Evolutionary conservation across 495 filamentous ascomycete genomes (phyloP), one percentile per base, ranked within the genome.

Genomic region (Aspergillus saccharolyticus): DNA sequence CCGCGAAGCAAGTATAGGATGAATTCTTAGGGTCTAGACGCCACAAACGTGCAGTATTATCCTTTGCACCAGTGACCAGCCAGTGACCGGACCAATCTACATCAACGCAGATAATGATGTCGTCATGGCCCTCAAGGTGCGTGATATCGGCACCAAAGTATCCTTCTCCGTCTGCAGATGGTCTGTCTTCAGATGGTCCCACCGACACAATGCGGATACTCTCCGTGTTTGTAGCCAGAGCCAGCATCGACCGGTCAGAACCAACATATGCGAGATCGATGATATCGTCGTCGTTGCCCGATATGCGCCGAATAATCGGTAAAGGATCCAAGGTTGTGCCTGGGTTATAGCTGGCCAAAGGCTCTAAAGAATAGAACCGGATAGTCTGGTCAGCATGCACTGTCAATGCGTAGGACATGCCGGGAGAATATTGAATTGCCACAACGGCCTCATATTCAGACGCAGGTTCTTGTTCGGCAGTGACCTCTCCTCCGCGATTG

Each of bases 211-310:
- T 79, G 39, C 92, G 85, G 33, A 99, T 84, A 48, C 91, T 90
- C 74, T 97, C 94, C 1, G 91, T 90, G 72, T 97, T 99, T 16
- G 93, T 97, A 9, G 92, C 91, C 17, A 99, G 76, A 22, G 94
- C 94, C 62, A 99, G 80, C 53, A 91, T 77, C 19, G 88, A 91
- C 47, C 83, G 83, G 54, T 92, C 85, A 12, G 84, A 83, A 1
- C 91, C 85, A 55, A 96, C 80, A 65, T 91, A 96, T 21, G 85
- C 87, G 20, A 97, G 73, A 62, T 97, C 95, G 62, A 97, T 95
- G 54, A 97, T 91, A 67, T 97, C 94, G 66, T 97, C 94, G 69
- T 97, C 91, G 33, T 94, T 96, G 20, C 95, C 95, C 18, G 93
- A 96, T 60, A 97, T 93, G 17, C 89, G 83, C 55, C 88, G 84